Evolutionary conservation across 257 asterid species (phyloP).

Genomic region (Nicotiana knightiana): DNA sequence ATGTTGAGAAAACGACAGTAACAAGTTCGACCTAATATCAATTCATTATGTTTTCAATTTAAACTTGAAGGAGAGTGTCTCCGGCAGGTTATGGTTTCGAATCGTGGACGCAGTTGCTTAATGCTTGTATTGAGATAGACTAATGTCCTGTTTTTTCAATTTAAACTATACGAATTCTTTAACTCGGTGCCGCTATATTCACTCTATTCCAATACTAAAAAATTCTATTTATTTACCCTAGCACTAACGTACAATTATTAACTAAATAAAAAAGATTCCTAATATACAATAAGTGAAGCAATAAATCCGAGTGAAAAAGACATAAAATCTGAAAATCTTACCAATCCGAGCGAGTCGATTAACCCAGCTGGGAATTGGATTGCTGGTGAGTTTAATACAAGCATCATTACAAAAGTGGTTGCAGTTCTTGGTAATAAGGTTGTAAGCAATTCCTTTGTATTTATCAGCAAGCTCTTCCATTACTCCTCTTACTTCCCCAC

Average conservation of each 20-base stretch:
- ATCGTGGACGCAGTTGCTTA: too few species aligned
- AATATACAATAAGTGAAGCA: background rate
- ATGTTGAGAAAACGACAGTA: background rate
- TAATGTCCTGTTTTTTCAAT: background rate
- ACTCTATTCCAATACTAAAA: background rate
- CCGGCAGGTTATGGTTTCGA: too few species aligned
- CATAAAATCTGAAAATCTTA: background rate
- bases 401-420: constrained; percentile 70
- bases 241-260: background rate
- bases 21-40: background rate
- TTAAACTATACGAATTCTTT: background rate
- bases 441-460: constrained; percentile 50
- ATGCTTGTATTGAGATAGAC: too few species aligned
- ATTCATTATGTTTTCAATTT: background rate
- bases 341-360: constrained; percentile 71
- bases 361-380: constrained; percentile 60
- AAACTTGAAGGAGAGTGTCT: too few species aligned
- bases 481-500: constrained; percentile 26
- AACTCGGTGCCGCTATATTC: background rate
- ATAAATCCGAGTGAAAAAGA: background rate
- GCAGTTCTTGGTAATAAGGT: constrained; percentile 59
- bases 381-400: constrained; percentile 38
- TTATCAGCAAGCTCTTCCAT: constrained; percentile 45
- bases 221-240: background rate
- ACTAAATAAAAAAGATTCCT: background rate